These are phyloP conservation scores for Aspergillus egyptiacus DNA, from an alignment of 495 filamentous ascomycete species.

Conservation along the genomic window DNA sequence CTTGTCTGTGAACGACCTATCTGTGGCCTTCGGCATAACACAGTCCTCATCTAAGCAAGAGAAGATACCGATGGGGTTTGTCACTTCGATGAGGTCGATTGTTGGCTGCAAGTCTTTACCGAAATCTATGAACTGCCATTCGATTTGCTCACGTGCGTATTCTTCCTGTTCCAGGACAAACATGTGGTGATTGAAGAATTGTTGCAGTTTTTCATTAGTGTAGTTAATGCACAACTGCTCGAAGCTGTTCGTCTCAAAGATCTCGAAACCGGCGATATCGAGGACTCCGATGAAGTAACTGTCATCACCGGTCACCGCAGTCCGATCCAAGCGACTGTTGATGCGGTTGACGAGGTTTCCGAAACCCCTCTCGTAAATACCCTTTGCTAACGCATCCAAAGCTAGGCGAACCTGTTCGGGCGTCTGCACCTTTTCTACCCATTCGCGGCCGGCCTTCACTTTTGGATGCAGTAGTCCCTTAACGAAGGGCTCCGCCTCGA, in stretches of 20 bases:
- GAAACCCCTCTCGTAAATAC: constrained; percentile 95
- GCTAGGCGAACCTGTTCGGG: constrained; percentile 89
- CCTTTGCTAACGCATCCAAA: constrained; percentile 89
- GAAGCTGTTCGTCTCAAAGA: constrained; percentile 97
- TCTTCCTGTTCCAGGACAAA: constrained; percentile 99
- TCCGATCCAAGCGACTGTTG: constrained; percentile 83
- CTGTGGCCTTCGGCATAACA: constrained; percentile 98
- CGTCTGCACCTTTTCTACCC: constrained; percentile 96
- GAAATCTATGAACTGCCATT: constrained; percentile 99
- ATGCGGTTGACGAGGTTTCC: constrained; percentile 88
- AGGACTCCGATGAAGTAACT: constrained; percentile 95
- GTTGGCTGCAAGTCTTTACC: constrained; percentile 96
- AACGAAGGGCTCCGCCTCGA: constrained; percentile 75
- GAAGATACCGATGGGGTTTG: constrained; percentile 97
- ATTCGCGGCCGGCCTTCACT: constrained; percentile 93
- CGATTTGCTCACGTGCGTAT: constrained; percentile 95
- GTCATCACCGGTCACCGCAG: constrained; percentile 71
- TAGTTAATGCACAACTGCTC: constrained; percentile 99
- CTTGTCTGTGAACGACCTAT: constrained; percentile 96
- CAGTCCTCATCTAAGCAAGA: constrained; percentile 97
- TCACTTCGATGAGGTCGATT: constrained; percentile 92
- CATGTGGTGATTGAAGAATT: constrained; percentile 99
- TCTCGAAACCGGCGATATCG: constrained; percentile 99
- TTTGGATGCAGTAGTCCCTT: constrained; percentile 84
- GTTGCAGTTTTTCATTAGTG: constrained; percentile 98